Base-by-base conservation (phyloP, 139 green algal genomes). In the Penium margaritaceum region DNA sequence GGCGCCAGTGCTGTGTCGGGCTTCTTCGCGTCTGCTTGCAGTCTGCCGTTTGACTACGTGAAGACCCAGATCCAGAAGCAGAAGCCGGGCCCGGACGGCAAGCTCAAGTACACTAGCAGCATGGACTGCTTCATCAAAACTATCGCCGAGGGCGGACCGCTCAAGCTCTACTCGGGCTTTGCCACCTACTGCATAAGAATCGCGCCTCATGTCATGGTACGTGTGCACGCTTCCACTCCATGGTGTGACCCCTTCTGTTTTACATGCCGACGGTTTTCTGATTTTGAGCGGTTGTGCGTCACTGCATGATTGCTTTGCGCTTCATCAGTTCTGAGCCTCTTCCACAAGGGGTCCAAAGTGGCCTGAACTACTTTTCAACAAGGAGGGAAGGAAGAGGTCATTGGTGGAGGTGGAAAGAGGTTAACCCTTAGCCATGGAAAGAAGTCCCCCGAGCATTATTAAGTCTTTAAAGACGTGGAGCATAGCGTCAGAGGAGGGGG, bases 111-210 rank as follows among this genome's bases (percentile, higher is more conserved):
- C 51, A 71, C 24, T 14, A 41, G 75, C 33, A 78, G 88, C 17
- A 60, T 95, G 0, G 94, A 99, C 83, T 99, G 94, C 77, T 90
- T 86, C 1, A 1, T 89, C 21, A 87, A 95, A 79, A 92, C 86
- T 36, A 68, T 95, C 3, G 76, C 46, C 35, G 62, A 88, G 19
- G 85, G 87, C 72, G 95, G 95, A 0, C 88, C 87, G 9, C 83
- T 98, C 34, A 91, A 89, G 65, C 97, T 99, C 84, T 99, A 99
- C 89, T 96, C 90, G 27, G 94, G 94, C 63, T 97, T 96, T 86
- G 90, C 90, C 41, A 97, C 90, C 7, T 98, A 95, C 86, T 90
- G 88, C 71, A 55, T 96, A 7, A 85, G 92, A 36, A 98, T 98
- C 72, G 90, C 87, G 4, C 94, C 94, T 5, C 77, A 84, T 67